Conservation (phyloP, 2,329 filamentous ascomycete species). For the Colletotrichum caudatum region DNA sequence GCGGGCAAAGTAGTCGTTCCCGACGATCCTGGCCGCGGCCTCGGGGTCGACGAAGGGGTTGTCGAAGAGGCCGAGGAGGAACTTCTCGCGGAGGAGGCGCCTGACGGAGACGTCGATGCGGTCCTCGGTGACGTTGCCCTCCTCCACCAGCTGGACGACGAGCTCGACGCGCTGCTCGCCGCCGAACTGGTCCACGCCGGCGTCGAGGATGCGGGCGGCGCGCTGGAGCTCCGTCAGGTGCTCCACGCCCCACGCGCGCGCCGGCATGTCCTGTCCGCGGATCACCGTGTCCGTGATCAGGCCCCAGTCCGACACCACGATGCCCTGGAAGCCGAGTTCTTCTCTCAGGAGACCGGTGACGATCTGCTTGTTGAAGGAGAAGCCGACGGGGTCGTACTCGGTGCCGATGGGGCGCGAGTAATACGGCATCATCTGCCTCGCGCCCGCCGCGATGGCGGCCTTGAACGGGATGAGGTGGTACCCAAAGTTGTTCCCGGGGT, state of each 20-base stretch:
- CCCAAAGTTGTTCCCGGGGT: constrained; percentile 63
- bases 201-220: constrained; percentile 58
- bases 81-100: constrained; percentile 62
- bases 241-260: constrained; percentile 64
- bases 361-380: constrained; percentile 64
- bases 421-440: constrained; percentile 65
- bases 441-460: constrained; percentile 61
- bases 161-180: constrained; percentile 63
- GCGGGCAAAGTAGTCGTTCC: constrained; percentile 56
- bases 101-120: constrained; percentile 61
- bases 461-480: constrained; percentile 64
- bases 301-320: constrained; percentile 66
- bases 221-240: constrained; percentile 57
- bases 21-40: constrained; percentile 55
- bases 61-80: constrained; percentile 64
- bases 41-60: constrained; percentile 62
- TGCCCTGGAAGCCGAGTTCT: constrained; percentile 63
- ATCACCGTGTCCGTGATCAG: constrained; percentile 60
- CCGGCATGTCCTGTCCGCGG: constrained; percentile 58
- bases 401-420: constrained; percentile 62
- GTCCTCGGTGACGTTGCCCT: constrained; percentile 55
- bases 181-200: constrained; percentile 65
- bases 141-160: constrained; percentile 59
- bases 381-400: constrained; percentile 60
- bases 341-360: constrained; percentile 61